Base-by-base conservation (phyloP, 192 early-diverging fungal genomes). In the Rhizophagus clarus region DNA sequence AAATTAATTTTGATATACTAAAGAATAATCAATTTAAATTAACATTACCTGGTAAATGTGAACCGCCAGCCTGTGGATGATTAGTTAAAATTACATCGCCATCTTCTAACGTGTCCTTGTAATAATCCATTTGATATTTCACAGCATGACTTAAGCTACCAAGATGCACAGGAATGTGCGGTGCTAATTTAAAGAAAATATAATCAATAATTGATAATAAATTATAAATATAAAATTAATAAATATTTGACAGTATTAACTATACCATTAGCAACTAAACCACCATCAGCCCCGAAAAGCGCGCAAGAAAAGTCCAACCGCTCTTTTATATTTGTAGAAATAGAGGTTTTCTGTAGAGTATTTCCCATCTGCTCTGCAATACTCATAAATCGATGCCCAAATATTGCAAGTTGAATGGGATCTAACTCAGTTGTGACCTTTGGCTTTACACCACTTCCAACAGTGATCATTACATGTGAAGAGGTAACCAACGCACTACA, bases 331-430 rank as follows among this genome's bases (percentile, higher is more conserved):
- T 99, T 99, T 29, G 98, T 98, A 51, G 93, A 95, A 61, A 98
- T 94, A 29, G 96, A 88, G 2, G 98, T 99, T 84, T 97, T 95
- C 83, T 98, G 95, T 11, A 98, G 84, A 29, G 97, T 96, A 29
- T 93, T 87, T 22, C 97, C 97, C 97, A 98, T 98, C 85, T 98
- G 97, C 83, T 98, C 97, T 10, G 97, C 98, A 83, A 99, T 98
- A 72, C 88, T 90, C 98, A 99, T 99, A 81, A 99, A 99, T 17
- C 98, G 91, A 86, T 99, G 96, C 1, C 93, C 92, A 85, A 99
- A 97, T 22, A 99, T 93, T 2, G 94, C 91, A 2, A 99, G 87
- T 84, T 93, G 91, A 72, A 99, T 97, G 28, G 96, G 96, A 74
- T 99, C 98, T 74, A 90, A 86, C 68, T 88, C 90, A 0, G 87